Evolutionary conservation across 805 yeast species (phyloP), one percentile per base, ranked within the genome.

Genomic region (Debaryomyces prosopidis): DNA sequence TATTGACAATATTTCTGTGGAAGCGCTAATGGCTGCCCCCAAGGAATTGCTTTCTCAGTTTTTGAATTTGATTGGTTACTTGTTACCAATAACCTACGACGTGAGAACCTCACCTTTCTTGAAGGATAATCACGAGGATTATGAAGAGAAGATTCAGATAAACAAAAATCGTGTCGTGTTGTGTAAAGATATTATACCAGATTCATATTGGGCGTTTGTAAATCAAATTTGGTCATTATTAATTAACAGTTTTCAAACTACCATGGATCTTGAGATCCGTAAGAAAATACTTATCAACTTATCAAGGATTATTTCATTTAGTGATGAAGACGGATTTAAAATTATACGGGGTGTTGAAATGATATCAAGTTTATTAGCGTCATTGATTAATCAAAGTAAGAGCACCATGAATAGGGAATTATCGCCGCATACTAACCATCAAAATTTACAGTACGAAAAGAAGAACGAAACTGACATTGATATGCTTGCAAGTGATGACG

Each of bases 21-120:
- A 87, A 55, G 79, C 88, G 0, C 63, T 89, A 33, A 84, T 88
- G 81, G 79, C 84, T 43, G 79, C 83, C 2, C 90, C 92, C 0
- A 85, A 82, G 52, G 85, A 82, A n/a, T 59, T 87, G 23, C 62
- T 86, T 15, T 52, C 77, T 1, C 69, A 80, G 11, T 69, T 84
- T 15, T 63, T 88, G 15, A 74, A 77, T 34, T 68, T 89, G 40
- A 65, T 86, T 5, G 76, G 80, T 2, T 70, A 77, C 27, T 50
- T 87, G 2, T 62, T 89, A 15, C 96, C 96, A 0, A 62, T 67
- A 7, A 45, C 59, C 7, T 66, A 68, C 43, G n/a, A 59, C 4
- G 45, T 65, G 1, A 44, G 47, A 12, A 63, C 65, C 2, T 55
- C 69, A 2, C 68, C 70, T n/a, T 68, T 61, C 31, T 47, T 67